Base-by-base conservation (phyloP, 2,329 filamentous ascomycete genomes). In the Cephalotrichum gorgonifer region DNA sequence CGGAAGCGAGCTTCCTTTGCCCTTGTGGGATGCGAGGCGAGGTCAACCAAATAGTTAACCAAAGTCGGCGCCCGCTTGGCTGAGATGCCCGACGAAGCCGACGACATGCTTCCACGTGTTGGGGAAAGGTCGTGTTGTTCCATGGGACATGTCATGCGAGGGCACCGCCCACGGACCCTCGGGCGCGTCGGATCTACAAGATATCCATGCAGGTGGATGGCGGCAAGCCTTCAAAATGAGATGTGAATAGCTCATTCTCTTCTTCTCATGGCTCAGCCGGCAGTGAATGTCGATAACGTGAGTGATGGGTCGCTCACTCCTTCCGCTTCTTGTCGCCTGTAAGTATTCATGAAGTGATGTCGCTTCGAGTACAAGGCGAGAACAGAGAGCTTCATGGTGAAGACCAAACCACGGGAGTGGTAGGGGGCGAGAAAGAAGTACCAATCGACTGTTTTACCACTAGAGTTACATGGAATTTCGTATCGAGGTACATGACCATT, bases 61-160 rank as follows among this genome's bases (percentile, higher is more conserved):
- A 5, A 20, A 20, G n/a, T 9, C 35, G 17, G 33, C 9, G 6
- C 17, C 35, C 17, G 17, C 17, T 20, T n/a, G 35, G 17, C n/a
- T 39, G 3, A 9, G 12, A 9, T 22, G 6, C 35, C 35, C 35
- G 35, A 39, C 3, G 17, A 20, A 39, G 6, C 35, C 35, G 35
- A 39, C 35, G 25, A 12, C 41, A 30, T 30, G 38, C 22, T 38
- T 48, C 46, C 46, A 48, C 35, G 46, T 48, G 46, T 48, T 27
- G 38, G 38, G n/a, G 28, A 4, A 26, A 14, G 33, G 38, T 48
- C 46, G 38, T 48, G 46, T 43, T 38, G 43, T 43, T 38, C 28
- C 28, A 28, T 7, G 26, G 39, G 26, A 28, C 25, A 43, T 26
- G 46, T 48, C 46, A 48, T 48, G 38, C 46, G 26, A 43, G 39